Evolutionary conservation across 2,329 filamentous ascomycete species (phyloP).

Genomic region (Helotiales sp.): DNA sequence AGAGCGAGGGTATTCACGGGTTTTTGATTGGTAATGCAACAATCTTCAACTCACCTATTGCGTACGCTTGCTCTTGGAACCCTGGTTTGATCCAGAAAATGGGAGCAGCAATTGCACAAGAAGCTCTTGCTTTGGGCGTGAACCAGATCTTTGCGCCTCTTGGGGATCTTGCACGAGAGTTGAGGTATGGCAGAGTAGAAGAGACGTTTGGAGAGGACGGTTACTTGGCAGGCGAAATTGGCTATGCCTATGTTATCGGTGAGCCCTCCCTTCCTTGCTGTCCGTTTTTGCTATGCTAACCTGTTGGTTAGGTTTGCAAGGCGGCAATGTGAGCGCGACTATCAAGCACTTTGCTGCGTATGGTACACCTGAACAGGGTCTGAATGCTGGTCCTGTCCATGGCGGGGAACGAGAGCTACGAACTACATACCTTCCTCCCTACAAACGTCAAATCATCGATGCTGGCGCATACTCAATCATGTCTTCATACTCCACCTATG

Average conservation of each 20-base stretch:
- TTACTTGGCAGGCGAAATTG: conserved; percentile 67
- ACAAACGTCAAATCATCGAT: conserved; percentile 71
- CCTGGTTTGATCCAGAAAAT: conserved; percentile 63
- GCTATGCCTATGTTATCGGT: conserved; percentile 59
- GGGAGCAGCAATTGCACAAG: conserved; percentile 63
- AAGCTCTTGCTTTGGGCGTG: conserved; percentile 66
- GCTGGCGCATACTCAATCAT: conserved; percentile 68
- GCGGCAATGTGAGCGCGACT: conserved; percentile 65
- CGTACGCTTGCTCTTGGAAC: conserved; percentile 71
- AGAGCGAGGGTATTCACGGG: conserved; percentile 74
- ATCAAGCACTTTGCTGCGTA: conserved; percentile 77
- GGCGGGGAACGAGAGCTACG: conserved; percentile 54
- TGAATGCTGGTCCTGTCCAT: conserved; percentile 63
- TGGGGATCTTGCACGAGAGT: conserved; percentile 68
- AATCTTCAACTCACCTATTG: conserved; percentile 78
- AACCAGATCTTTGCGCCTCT: conserved; percentile 74
- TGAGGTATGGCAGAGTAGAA: conserved; percentile 72
- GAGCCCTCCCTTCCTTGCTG: conserved; percentile 45
- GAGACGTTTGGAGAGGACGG: conserved; percentile 72
- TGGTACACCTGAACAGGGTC: conserved; percentile 67
- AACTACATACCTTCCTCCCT: conserved; percentile 57
- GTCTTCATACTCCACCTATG: conserved; percentile 74
- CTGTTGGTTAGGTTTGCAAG: conserved; percentile 55
- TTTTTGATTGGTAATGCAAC: conserved; percentile 72
- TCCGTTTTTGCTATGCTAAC: conserved; percentile 33